phyloP scores from a whole-genome alignment of 208 protist species.

The Trypanosoma vivax region DNA sequence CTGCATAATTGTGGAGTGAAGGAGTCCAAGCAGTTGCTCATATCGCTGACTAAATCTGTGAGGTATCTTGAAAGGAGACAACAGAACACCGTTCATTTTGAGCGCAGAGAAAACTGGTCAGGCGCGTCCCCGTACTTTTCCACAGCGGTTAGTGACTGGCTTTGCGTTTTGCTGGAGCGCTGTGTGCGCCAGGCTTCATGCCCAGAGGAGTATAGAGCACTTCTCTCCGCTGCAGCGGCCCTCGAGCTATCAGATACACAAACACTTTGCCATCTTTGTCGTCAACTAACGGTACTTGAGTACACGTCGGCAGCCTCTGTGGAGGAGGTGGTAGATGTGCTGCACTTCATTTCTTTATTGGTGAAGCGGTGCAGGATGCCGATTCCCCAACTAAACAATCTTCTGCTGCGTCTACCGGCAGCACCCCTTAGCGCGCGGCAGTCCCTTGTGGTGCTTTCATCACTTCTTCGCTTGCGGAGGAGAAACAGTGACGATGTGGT shows the following conservation, averaged over 20 bases:
- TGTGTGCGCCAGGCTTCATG: slow-evolving; percentile 3
- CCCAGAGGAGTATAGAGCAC: slow-evolving; percentile 4
- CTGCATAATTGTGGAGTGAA: slow-evolving; percentile 20
- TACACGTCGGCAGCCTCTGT: slow-evolving; percentile 16
- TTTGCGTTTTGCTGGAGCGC: slow-evolving; percentile 55
- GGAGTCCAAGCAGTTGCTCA: slow-evolving; percentile 7
- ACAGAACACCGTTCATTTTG: not conserved
- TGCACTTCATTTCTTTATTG: slow-evolving; percentile 50
- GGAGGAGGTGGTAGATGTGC: slow-evolving; percentile 27
- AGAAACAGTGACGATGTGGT: slow-evolving; percentile 33
- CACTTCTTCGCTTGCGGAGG: slow-evolving; percentile 50
- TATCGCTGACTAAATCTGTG: slow-evolving; percentile 2
- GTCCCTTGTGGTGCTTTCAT: slow-evolving; percentile 50
- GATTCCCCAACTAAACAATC: slow-evolving; percentile 34
- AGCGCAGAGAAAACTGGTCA: slow-evolving; percentile 29
- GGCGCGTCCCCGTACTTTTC: slow-evolving; percentile 64
- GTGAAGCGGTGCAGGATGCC: slow-evolving; percentile 66
- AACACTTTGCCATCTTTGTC: slow-evolving; percentile 31
- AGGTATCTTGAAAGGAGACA: not conserved
- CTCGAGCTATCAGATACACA: slow-evolving; percentile 51
- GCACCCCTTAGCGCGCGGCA: slow-evolving; percentile 36
- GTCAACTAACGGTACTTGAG: slow-evolving; percentile 22
- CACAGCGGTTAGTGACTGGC: slow-evolving; percentile 37
- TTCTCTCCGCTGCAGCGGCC: slow-evolving; percentile 45
- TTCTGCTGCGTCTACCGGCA: slow-evolving; percentile 35